Evolutionary conservation across 768 basidiomycete species (phyloP).

Genomic region (Rubroboletus satanas): DNA sequence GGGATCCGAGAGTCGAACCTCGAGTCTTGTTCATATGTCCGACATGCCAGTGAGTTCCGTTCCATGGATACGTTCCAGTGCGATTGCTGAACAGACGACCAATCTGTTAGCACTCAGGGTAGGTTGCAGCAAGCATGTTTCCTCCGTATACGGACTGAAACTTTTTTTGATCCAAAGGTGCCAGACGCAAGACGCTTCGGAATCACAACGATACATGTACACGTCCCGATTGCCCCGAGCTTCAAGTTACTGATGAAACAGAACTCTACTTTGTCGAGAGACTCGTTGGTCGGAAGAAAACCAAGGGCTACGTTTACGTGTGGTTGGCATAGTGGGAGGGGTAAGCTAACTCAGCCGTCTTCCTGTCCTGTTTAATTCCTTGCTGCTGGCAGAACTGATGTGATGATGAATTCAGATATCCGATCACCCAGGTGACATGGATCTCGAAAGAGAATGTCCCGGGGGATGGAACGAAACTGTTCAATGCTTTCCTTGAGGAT

Average conservation of each 20-base stretch:
- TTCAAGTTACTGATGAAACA: background rate
- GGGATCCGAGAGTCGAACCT: conserved; percentile 36
- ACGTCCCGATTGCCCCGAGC: conserved; percentile 26
- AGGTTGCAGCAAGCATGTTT: background rate
- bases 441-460: conserved; percentile 28
- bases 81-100: background rate
- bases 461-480: conserved; percentile 15
- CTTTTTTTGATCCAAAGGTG: conserved; percentile 5
- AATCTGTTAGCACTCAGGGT: conserved; percentile 12
- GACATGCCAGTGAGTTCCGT: conserved; percentile 32
- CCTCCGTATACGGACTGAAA: background rate
- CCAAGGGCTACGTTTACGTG: conserved; percentile 10
- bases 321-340: conserved; percentile 36
- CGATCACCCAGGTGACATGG: conserved; percentile 29
- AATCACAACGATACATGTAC: conserved; percentile 14
- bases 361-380: background rate
- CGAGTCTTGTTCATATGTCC: conserved; percentile 40
- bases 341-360: conserved; percentile 8
- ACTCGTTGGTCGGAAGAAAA: conserved; percentile 25
- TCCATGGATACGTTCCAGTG: background rate
- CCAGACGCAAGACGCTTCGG: conserved; percentile 9
- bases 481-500: conserved; percentile 15
- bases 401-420: conserved; percentile 13
- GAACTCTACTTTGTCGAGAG: conserved; percentile 26
- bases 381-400: background rate